Evolutionary conservation across 345 rosid genomes (phyloP), one percentile per base, ranked within the genome.

Genomic region (Rhodomyrtus tomentosa): DNA sequence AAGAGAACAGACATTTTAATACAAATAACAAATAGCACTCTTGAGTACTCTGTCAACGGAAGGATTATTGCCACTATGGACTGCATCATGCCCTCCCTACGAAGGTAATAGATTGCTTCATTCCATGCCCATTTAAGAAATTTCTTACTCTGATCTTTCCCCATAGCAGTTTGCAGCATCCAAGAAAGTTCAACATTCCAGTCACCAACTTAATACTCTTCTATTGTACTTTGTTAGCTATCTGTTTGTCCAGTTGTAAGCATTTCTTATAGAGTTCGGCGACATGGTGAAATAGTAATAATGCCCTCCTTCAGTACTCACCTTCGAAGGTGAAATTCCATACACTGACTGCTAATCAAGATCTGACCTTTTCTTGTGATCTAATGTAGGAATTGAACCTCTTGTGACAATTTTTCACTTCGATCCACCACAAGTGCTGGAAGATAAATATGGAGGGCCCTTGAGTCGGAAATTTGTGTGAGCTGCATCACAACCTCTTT

Each of bases 391-490:
- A 12, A 58, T 85, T 49, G 82, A 83, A 22, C 83, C 86, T 32
- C 53, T 56, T 81, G 87, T 42, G 38, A 81, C 76, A 7, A 51
- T 85, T 48, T 85, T 56, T 59, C 87, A 85, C 87, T 85, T 56
- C 24, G 87, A 85, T 40, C 81, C 82, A 9, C 87, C 87, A 16
- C 45, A 85, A 85, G 72, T 58, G 51, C 81, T 85, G 24, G 50
- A 85, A 24, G 62, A 81, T 16, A 81, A 42, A 51, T 85, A 85
- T 50, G 83, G 83, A 21, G 87, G 87, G 40, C 53, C 72, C 15
- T 82, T 85, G 59, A 85, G 58, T 76, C 32, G 13, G 55, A 58
- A 38, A 24, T 50, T 85, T 81, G 54, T 85, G 83, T 85, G 50
- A 85, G 86, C 59, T 40, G 40, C 80, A n/a, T 48, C 20, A 9